These are phyloP conservation scores for Pestalotiopsis sp. DNA, from an alignment of 2,329 filamentous ascomycete genomes.

Conservation along the genomic window DNA sequence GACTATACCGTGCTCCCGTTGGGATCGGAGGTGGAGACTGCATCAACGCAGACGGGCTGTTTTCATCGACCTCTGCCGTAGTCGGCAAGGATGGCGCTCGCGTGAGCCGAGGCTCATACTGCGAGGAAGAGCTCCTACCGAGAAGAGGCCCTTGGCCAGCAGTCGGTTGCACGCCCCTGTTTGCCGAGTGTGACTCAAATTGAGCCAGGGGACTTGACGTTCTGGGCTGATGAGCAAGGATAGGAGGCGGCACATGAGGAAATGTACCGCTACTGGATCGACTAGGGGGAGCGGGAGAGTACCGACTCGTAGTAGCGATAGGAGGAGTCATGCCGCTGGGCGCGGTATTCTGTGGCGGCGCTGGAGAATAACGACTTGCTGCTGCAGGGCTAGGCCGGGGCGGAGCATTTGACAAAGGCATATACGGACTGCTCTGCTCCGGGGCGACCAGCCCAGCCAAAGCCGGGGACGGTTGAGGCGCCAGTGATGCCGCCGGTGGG, in stretches of 20 bases:
- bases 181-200: constrained; percentile 50
- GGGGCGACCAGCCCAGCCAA: constrained; percentile 51
- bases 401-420: constrained; percentile 40
- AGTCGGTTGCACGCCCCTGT: constrained; percentile 23
- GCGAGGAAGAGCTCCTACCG: constrained; percentile 53
- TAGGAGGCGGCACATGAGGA: constrained; percentile 40
- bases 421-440: constrained; percentile 54
- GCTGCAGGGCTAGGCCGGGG: constrained; percentile 30
- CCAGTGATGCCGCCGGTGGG: constrained; percentile 14
- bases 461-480: constrained; percentile 16
- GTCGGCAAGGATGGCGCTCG: constrained; percentile 59
- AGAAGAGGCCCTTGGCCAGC: constrained; percentile 41
- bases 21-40: constrained; percentile 24
- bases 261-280: constrained; percentile 43
- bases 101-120: constrained; percentile 54
- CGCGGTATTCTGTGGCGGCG: constrained; percentile 42
- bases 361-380: constrained; percentile 61
- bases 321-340: constrained; percentile 38
- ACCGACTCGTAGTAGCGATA: constrained; percentile 46
- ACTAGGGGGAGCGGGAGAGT: constrained; percentile 51
- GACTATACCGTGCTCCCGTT: constrained; percentile 39
- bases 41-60: constrained; percentile 36
- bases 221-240: constrained; percentile 59
- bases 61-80: constrained; percentile 63
- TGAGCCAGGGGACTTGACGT: constrained; percentile 68